Conservation (phyloP, 768 basidiomycete genomes). For the Lentinula lateritia region DNA sequence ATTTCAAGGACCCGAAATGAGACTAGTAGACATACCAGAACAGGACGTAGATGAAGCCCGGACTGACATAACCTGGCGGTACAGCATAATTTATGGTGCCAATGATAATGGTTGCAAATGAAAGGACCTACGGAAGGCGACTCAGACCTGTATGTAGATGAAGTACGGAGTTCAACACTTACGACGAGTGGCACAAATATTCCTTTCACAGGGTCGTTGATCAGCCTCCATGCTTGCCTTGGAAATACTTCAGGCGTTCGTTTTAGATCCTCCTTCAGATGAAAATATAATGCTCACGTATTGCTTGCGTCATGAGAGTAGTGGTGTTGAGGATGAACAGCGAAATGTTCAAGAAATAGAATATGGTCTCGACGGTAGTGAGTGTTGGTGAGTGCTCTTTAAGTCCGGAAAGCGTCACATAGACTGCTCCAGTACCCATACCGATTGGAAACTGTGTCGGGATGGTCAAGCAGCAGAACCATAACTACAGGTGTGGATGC, state of each 20-base stretch:
- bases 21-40: slow-evolving; percentile 30
- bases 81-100: slow-evolving; percentile 42
- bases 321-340: slow-evolving; percentile 37
- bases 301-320: slow-evolving; percentile 36
- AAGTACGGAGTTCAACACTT: neutral
- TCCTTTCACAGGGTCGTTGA: slow-evolving; percentile 40
- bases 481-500: neutral
- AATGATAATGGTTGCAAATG: slow-evolving; percentile 44
- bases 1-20: neutral
- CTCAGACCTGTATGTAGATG: neutral
- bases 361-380: slow-evolving; percentile 33
- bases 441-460: slow-evolving; percentile 37
- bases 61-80: slow-evolving; percentile 27
- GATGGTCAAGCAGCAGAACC: neutral
- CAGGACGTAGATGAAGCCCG: slow-evolving; percentile 31
- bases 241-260: slow-evolving; percentile 32
- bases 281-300: slow-evolving; percentile 22
- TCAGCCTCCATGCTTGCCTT: slow-evolving; percentile 31
- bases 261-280: neutral
- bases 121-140: slow-evolving; percentile 30
- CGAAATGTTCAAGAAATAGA: slow-evolving; percentile 41
- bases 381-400: slow-evolving; percentile 26
- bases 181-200: slow-evolving; percentile 30
- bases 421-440: slow-evolving; percentile 46
- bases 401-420: slow-evolving; percentile 38